Evolutionary conservation across 2,329 filamentous ascomycete species (phyloP).

Genomic region (Verticillium albo-atrum): DNA sequence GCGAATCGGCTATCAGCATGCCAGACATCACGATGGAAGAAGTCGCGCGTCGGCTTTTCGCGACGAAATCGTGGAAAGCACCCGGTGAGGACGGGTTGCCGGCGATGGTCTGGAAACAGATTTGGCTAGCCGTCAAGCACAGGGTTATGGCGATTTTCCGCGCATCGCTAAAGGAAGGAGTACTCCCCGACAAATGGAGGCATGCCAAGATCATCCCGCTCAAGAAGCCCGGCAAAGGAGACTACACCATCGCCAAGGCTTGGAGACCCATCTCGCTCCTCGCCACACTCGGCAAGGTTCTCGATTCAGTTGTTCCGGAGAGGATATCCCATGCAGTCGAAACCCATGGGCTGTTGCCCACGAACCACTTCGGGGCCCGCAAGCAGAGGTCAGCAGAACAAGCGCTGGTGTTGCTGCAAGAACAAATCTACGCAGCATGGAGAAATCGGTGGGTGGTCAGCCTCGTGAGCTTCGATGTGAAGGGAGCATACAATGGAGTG

Average conservation of each 20-base stretch:
- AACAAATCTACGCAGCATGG: constrained; percentile 1
- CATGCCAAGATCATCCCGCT: constrained; percentile 21
- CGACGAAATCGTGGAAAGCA: constrained; percentile 14
- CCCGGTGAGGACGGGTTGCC: constrained; percentile 13
- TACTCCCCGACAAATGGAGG: background rate
- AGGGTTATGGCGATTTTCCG: constrained; percentile 11
- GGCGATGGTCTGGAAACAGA: constrained; percentile 12
- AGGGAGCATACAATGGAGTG: constrained; percentile 36
- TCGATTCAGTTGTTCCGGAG: background rate
- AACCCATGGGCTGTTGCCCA: background rate
- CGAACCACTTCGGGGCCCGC: constrained; percentile 2
- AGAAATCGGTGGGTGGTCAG: constrained; percentile 20
- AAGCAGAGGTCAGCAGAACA: constrained; percentile 4
- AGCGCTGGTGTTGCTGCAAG: background rate
- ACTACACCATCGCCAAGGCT: constrained; percentile 20
- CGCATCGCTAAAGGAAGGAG: constrained; percentile 3
- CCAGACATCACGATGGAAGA: constrained; percentile 15
- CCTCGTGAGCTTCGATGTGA: constrained; percentile 32
- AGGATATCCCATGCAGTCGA: background rate
- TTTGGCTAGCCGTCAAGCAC: constrained; percentile 8
- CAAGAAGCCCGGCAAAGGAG: constrained; percentile 19
- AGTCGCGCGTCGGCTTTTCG: constrained; percentile 10
- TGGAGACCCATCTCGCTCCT: constrained; percentile 21
- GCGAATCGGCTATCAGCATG: background rate
- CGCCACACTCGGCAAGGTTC: constrained; percentile 17